Conservation (phyloP, 2,329 filamentous ascomycete genomes). For the Phaeosphaeriaceae sp. region DNA sequence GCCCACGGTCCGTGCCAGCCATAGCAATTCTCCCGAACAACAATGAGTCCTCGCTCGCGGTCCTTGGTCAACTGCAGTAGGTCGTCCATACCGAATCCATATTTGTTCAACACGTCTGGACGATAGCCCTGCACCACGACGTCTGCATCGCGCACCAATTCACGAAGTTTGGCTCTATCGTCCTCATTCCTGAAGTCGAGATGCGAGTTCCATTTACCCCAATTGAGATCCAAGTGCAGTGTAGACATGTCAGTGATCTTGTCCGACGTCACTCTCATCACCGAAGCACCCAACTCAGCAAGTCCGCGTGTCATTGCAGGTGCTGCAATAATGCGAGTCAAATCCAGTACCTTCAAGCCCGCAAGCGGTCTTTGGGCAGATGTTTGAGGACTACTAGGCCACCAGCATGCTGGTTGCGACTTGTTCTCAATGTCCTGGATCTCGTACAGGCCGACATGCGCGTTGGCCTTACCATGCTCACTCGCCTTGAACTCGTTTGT, state of each 20-base stretch:
- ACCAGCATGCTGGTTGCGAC: slow-evolving; percentile 50
- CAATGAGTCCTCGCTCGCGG: slow-evolving; percentile 54
- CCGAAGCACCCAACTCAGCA: slow-evolving; percentile 56
- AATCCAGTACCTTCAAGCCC: slow-evolving; percentile 60
- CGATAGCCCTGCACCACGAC: slow-evolving; percentile 60
- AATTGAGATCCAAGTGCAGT: slow-evolving; percentile 57
- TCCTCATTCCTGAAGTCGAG: slow-evolving; percentile 53
- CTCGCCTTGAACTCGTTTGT: slow-evolving; percentile 48
- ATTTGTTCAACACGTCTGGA: slow-evolving; percentile 56
- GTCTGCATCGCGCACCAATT: slow-evolving; percentile 57
- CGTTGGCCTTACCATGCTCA: slow-evolving; percentile 53
- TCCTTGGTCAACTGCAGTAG: slow-evolving; percentile 52
- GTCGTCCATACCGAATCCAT: slow-evolving; percentile 53
- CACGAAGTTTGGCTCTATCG: slow-evolving; percentile 49
- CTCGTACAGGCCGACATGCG: slow-evolving; percentile 51
- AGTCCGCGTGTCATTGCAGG: slow-evolving; percentile 54
- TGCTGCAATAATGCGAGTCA: slow-evolving; percentile 58
- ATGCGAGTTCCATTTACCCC: slow-evolving; percentile 58
- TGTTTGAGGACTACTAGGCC: slow-evolving; percentile 45
- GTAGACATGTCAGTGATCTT: slow-evolving; percentile 51
- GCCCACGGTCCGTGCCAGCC: slow-evolving; percentile 59
- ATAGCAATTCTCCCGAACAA: slow-evolving; percentile 62
- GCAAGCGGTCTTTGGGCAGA: slow-evolving; percentile 52
- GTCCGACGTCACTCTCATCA: slow-evolving; percentile 54
- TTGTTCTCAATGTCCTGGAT: slow-evolving; percentile 35